phyloP scores from a whole-genome alignment of 2,329 filamentous ascomycete genomes.

The Arthrinium puccinioides region DNA sequence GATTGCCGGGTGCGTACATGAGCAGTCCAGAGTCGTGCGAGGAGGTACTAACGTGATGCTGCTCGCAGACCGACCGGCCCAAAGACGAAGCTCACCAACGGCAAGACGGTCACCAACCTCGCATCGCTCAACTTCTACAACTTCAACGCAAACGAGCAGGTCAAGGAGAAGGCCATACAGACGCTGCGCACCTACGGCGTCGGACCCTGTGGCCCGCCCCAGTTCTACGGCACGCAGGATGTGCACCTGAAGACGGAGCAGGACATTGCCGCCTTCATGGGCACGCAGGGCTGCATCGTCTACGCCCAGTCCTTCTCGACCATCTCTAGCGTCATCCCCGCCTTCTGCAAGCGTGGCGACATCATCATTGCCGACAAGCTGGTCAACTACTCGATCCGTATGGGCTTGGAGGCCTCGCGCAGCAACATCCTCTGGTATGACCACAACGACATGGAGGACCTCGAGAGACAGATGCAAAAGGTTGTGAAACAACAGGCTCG shows the following conservation, averaged over 20 bases:
- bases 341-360: constrained; percentile 94
- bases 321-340: constrained; percentile 92
- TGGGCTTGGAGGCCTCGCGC: constrained; percentile 86
- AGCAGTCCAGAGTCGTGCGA: neutral
- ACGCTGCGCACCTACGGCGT: constrained; percentile 93
- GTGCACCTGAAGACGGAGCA: constrained; percentile 96
- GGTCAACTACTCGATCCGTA: constrained; percentile 88
- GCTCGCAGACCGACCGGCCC: constrained; percentile 70
- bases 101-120: constrained; percentile 86
- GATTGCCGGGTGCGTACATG: constrained; percentile 66
- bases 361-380: constrained; percentile 93
- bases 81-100: constrained; percentile 80
- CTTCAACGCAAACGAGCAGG: constrained; percentile 82
- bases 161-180: constrained; percentile 92
- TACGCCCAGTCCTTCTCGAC: constrained; percentile 96
- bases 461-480: constrained; percentile 78
- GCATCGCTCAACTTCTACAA: constrained; percentile 98
- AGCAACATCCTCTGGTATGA: constrained; percentile 92
- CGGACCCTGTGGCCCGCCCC: constrained; percentile 90
- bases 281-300: constrained; percentile 82
- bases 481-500: constrained; percentile 80
- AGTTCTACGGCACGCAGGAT: constrained; percentile 97
- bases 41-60: neutral
- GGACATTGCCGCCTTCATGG: constrained; percentile 85
- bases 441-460: constrained; percentile 91